A percentile compares a stretch with the other conserved stretches of the same genome.
phyloP scores from a whole-genome alignment of 2,329 filamentous ascomycete species.

The Nemania diffusa region DNA sequence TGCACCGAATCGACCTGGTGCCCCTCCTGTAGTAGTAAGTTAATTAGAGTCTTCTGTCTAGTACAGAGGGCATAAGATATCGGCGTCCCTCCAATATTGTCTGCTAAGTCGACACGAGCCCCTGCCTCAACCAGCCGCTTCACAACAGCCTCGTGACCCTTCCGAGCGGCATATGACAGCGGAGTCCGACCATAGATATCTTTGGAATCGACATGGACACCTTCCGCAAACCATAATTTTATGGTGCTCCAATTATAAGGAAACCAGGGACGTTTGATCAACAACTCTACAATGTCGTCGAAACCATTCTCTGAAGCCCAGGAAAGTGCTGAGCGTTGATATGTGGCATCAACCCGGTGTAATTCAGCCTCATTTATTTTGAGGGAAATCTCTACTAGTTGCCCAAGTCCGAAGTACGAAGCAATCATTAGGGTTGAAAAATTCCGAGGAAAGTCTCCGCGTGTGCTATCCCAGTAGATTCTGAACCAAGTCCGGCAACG shows the following conservation, averaged over 20 bases:
- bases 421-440: slow-evolving; percentile 26
- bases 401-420: slow-evolving; percentile 30
- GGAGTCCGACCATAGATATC: background rate
- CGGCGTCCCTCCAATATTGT: slow-evolving; percentile 8
- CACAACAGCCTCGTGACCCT: slow-evolving; percentile 12
- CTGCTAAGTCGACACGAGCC: slow-evolving; percentile 7
- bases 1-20: background rate
- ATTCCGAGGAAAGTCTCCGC: background rate
- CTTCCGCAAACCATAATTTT: background rate
- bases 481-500: slow-evolving; percentile 15
- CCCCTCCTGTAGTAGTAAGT: background rate
- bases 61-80: slow-evolving; percentile 11
- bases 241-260: background rate
- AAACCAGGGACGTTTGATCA: background rate
- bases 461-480: background rate
- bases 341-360: background rate
- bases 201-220: slow-evolving; percentile 1
- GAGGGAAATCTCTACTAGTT: slow-evolving; percentile 12
- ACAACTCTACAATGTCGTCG: slow-evolving; percentile 11
- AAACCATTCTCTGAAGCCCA: slow-evolving; percentile 20
- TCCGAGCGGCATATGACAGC: slow-evolving; percentile 7
- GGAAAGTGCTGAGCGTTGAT: slow-evolving; percentile 25
- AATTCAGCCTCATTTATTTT: background rate
- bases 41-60: background rate
- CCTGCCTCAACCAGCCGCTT: slow-evolving; percentile 27